A percentile compares a stretch with the other conserved stretches of the same genome.
Conservation (phyloP, 352 stramenopile genomes). For the Phytophthora syringae region DNA sequence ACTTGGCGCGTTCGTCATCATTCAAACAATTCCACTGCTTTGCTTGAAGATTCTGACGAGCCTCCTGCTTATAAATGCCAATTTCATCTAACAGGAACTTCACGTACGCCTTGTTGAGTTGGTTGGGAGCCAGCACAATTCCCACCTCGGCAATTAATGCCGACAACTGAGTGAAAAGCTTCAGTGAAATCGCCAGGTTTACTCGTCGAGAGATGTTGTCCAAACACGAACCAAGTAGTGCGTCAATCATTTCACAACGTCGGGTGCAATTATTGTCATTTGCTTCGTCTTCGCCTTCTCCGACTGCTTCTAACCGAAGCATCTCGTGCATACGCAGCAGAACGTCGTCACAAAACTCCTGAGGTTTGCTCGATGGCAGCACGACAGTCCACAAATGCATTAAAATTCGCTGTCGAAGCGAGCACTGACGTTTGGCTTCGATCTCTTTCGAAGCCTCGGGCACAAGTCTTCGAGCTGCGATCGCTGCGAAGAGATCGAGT, state of each 20-base stretch:
- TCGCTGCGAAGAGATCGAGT: constrained; percentile 37
- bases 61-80: constrained; percentile 31
- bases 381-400: constrained; percentile 49
- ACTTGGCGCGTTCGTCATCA: constrained; percentile 13
- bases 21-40: constrained; percentile 12
- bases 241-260: constrained; percentile 21
- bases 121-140: background rate
- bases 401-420: constrained; percentile 43
- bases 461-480: constrained; percentile 36
- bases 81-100: constrained; percentile 34
- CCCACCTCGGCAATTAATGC: constrained; percentile 33
- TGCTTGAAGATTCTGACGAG: constrained; percentile 6
- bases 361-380: constrained; percentile 19
- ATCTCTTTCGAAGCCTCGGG: too few species aligned
- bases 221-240: constrained; percentile 34
- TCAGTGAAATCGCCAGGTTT: constrained; percentile 34
- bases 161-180: constrained; percentile 46
- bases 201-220: constrained; percentile 30
- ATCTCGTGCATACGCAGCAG: constrained; percentile 49
- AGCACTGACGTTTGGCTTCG: constrained; percentile 1
- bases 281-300: constrained; percentile 9
- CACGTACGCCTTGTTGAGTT: constrained; percentile 11
- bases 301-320: constrained; percentile 25
- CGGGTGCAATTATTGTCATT: background rate
- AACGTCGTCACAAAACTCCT: constrained; percentile 40